phyloP scores from a whole-genome alignment of 192 early-diverging fungal genomes.

The Coemansia guatemalensis region DNA sequence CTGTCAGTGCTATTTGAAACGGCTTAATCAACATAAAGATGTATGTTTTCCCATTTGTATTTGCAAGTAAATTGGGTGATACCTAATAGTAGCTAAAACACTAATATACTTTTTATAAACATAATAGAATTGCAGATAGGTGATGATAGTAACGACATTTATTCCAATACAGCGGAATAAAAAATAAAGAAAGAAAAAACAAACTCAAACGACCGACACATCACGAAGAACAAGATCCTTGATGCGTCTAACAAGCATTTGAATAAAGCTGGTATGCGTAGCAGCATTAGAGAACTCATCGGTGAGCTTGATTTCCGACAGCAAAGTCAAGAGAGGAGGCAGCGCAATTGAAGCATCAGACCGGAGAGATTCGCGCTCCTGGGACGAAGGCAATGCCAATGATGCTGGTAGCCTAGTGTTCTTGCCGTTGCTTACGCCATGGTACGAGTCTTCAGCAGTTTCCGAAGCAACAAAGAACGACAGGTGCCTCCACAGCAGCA shows the following conservation, averaged over 20 bases:
- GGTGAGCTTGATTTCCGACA: constrained; percentile 40
- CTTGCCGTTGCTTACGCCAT: neutral
- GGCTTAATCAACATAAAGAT: too few relatives aligned
- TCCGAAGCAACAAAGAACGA: constrained; percentile 49
- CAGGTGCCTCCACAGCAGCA: constrained; percentile 75
- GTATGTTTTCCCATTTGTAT: too few relatives aligned
- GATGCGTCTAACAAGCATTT: constrained; percentile 48
- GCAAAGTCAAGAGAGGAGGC: constrained; percentile 35
- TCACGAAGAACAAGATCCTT: constrained; percentile 51
- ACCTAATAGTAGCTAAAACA: too few relatives aligned
- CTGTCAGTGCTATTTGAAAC: too few relatives aligned
- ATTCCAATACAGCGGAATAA: too few relatives aligned
- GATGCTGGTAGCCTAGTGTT: constrained; percentile 7
- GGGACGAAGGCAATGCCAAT: constrained; percentile 20
- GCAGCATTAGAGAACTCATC: constrained; percentile 32
- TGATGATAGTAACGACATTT: too few relatives aligned
- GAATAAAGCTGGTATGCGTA: constrained; percentile 47
- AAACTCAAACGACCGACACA: constrained; percentile 14
- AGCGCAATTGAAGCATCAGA: constrained; percentile 43
- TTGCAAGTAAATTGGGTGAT: too few relatives aligned
- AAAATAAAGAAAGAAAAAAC: neutral
- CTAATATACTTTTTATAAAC: too few relatives aligned
- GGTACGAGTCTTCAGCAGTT: neutral
- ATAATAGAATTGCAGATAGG: too few relatives aligned
- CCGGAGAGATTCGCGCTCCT: constrained; percentile 38